Conservation (phyloP, 1,284 basidiomycete genomes). For the Ustilago curta region DNA sequence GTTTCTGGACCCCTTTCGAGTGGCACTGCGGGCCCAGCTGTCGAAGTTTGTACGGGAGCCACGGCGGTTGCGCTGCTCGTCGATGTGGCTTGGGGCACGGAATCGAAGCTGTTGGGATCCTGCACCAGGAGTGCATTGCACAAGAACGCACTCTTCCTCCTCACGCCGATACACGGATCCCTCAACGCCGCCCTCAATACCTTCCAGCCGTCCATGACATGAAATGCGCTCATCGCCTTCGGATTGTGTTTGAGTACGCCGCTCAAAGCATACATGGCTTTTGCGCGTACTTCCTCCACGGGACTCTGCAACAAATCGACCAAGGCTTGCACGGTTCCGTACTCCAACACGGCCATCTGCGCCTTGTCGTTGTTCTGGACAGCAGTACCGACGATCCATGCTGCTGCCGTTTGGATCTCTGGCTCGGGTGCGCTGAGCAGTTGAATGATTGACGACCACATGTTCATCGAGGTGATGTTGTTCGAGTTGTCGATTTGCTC, state of each 20-base stretch:
- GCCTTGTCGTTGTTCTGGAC: slow-evolving; percentile 94
- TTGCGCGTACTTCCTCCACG: slow-evolving; percentile 72
- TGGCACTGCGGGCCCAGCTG: slow-evolving; percentile 40
- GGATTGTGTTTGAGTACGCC: slow-evolving; percentile 86
- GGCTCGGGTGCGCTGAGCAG: slow-evolving; percentile 77
- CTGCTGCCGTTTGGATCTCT: slow-evolving; percentile 77
- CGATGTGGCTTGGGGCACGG: slow-evolving; percentile 71
- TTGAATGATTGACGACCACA: slow-evolving; percentile 85
- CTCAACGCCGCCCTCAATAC: slow-evolving; percentile 75
- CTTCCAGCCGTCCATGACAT: slow-evolving; percentile 78
- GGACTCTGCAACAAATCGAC: slow-evolving; percentile 73
- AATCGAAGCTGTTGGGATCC: slow-evolving; percentile 36
- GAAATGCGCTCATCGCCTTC: slow-evolving; percentile 76
- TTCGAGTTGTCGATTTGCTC: slow-evolving; percentile 97
- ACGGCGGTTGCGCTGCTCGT: slow-evolving; percentile 52
- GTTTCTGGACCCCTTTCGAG: slow-evolving; percentile 67
- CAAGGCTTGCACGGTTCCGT: slow-evolving; percentile 74
- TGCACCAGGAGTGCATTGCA: slow-evolving; percentile 82
- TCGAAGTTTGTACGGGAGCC: slow-evolving; percentile 10
- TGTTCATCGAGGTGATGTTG: slow-evolving; percentile 82
- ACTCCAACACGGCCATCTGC: slow-evolving; percentile 77
- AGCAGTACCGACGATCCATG: slow-evolving; percentile 95
- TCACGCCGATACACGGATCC: slow-evolving; percentile 83
- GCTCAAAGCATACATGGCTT: slow-evolving; percentile 88
- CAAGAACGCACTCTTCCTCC: slow-evolving; percentile 87